Base-by-base conservation (phyloP, 345 rosid genomes). In the Alliaria petiolata region DNA sequence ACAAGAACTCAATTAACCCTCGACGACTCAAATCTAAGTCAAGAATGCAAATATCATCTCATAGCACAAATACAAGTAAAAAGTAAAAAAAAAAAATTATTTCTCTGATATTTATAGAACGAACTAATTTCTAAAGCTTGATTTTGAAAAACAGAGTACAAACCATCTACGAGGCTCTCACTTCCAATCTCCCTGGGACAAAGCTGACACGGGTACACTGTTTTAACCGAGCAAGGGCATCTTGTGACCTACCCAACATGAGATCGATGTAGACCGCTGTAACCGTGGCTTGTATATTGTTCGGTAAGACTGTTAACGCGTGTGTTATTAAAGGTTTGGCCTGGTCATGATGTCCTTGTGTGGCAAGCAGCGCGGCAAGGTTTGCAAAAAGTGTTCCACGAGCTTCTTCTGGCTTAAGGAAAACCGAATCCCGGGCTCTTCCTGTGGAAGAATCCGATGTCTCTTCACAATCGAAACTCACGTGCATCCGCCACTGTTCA, bases 381-480 rank as follows among this genome's bases (percentile, higher is more conserved):
- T 95, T 83, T 42, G 88, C 86, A 26, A 84, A 95, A 36, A 95
- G 92, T 38, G 78, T 71, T 59, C 96, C 99, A 3, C 87, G 87
- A 43, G 99, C 98, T 83, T 87, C 98, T 71, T 83, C 92, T 5
- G 99, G 99, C 70, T 83, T 90, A 9, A 85, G 89, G 75, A 82
- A 82, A 69, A 57, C 57, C 15, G 80, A 50, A 45, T 81, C 79
- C 40, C 64, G 84, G 12, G 72, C 3, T 14, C 49, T 65, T 39
- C 71, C 68, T 2, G 72, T 50, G 13, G 69, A 62, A 22, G 31
- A 51, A 34, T 86, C 91, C 28, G 73, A 83, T 34, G 76, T 3
- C 59, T 95, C 98, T 74, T 92, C 98, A 54, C 71, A 78, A 38
- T 95, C 98, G 5, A 69, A 75, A 54, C 68, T 77, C 70, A 75